Evolutionary conservation across 2,329 filamentous ascomycete species (phyloP), one percentile per base, ranked within the genome.

Genomic region (Penicillium sp.): DNA sequence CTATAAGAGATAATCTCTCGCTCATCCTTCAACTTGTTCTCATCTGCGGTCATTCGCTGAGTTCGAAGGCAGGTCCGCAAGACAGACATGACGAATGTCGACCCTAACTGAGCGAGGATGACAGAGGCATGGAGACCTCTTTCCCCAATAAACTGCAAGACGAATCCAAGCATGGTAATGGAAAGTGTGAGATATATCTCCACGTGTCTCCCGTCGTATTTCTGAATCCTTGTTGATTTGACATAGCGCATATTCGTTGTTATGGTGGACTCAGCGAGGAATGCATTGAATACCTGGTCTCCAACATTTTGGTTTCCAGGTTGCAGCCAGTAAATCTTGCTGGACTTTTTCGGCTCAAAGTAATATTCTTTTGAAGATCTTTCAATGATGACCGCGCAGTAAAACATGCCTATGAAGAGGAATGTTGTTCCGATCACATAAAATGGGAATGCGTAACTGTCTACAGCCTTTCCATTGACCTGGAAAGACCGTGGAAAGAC

Each of bases 141-240:
- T 2, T 67, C 48, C 2, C 67, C 67, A 6, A 69, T 48, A 19
- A 70, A 70, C 36, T 70, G 66, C 1, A 63, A 31, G 3, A 69
- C 46, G 13, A 64, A 70, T 1, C 65, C 66, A 3, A 58, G 2
- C 8, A 64, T 39, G 0, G 64, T 63, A 1, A 58, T 33, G 0
- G 30, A 11, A 7, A 68, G 39, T 3, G 56, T 53, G 5, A 47
- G 37, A 2, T 59, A 31, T 1, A 62, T 51, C 4, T 54, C 35
- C 1, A 51, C 7, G 3, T 48, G 36, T 9, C 48, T 48, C 1
- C 33, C 40, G 2, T 49, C 33, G 5, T 49, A 45, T 32, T 40
- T 27, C 8, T 33, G 35, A 4, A 49, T 37, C 19, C 57, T 46
- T 5, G 54, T 46, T 0, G 63, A 64, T 31, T 64, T 64, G 16